Conservation (phyloP, 306 rosid species). For the Vigna unguiculata region DNA sequence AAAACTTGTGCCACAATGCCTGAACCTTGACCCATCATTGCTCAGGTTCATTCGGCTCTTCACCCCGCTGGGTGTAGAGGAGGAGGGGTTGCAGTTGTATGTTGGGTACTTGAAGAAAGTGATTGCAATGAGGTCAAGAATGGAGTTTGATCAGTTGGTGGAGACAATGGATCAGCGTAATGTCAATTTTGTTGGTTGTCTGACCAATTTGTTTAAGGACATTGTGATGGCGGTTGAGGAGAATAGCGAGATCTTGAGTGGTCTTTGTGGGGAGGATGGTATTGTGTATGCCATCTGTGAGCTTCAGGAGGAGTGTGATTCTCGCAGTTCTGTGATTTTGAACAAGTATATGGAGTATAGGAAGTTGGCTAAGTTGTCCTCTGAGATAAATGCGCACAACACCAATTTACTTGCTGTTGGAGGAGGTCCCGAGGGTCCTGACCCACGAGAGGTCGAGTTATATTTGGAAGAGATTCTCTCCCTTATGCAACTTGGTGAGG, state of each 20-base stretch:
- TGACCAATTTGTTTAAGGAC: conserved; percentile 92
- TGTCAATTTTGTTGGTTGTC: conserved; percentile 74
- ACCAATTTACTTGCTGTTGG: conserved; percentile 82
- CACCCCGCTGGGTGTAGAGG: conserved; percentile 82
- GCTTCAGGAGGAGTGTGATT: conserved; percentile 96
- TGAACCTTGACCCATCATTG: not conserved
- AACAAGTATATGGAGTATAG: conserved; percentile 95
- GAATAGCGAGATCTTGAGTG: conserved; percentile 76
- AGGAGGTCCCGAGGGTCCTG: conserved; percentile 78
- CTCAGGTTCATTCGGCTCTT: conserved; percentile 67
- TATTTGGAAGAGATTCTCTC: conserved; percentile 88
- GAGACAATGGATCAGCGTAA: conserved; percentile 71
- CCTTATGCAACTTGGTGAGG: conserved; percentile 92
- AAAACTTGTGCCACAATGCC: not conserved
- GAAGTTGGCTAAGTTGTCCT: conserved; percentile 73
- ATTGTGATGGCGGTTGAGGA: conserved; percentile 87
- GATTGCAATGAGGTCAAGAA: conserved; percentile 84
- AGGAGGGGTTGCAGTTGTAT: conserved; percentile 88
- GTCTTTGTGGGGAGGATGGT: conserved; percentile 96
- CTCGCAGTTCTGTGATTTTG: conserved; percentile 79
- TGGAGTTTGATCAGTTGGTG: conserved; percentile 79
- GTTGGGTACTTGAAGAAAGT: conserved; percentile 93
- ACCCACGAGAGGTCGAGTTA: conserved; percentile 85
- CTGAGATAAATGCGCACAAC: conserved; percentile 84
- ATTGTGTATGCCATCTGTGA: conserved; percentile 92